Conservation (phyloP, 1,284 basidiomycete species). For the Naganishia cerealis region DNA sequence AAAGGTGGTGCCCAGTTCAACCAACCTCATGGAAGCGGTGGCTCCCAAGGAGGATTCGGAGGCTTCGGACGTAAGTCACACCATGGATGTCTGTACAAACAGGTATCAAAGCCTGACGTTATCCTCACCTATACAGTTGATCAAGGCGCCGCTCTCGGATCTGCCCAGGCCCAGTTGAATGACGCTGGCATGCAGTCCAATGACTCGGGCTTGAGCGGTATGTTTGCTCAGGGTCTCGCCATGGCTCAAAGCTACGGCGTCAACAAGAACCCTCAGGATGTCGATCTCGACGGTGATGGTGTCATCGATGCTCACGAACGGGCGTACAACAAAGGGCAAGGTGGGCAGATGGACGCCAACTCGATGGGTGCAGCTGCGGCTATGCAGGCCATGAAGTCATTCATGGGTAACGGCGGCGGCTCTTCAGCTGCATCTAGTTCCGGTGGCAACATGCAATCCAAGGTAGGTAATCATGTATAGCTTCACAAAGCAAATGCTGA, state of each 20-base stretch:
- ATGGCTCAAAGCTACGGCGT: slow-evolving; percentile 45
- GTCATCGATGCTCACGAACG: slow-evolving; percentile 60
- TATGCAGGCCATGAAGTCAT: slow-evolving; percentile 47
- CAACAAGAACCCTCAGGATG: slow-evolving; percentile 42
- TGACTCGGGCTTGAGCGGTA: slow-evolving; percentile 8
- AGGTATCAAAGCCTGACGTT: background rate
- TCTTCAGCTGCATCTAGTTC: slow-evolving; percentile 52
- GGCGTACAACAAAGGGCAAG: slow-evolving; percentile 57
- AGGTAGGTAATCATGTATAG: background rate
- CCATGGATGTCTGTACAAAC: background rate
- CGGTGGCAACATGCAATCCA: slow-evolving; percentile 33
- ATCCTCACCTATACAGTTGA: slow-evolving; percentile 44
- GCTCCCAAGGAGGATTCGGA: slow-evolving; percentile 13
- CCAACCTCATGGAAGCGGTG: slow-evolving; percentile 43
- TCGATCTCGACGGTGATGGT: slow-evolving; percentile 64
- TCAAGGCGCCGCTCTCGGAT: slow-evolving; percentile 43
- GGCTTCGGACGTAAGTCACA: slow-evolving; percentile 10
- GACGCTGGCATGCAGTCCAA: background rate
- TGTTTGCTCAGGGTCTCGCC: slow-evolving; percentile 34
- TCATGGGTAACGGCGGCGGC: slow-evolving; percentile 46
- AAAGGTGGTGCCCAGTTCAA: slow-evolving; percentile 46
- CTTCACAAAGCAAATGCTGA: too few species aligned
- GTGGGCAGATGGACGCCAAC: slow-evolving; percentile 27
- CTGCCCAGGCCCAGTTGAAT: slow-evolving; percentile 40
- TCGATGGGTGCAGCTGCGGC: slow-evolving; percentile 60